Conservation (phyloP, 345 rosid species). For the Clarkia xantiana region DNA sequence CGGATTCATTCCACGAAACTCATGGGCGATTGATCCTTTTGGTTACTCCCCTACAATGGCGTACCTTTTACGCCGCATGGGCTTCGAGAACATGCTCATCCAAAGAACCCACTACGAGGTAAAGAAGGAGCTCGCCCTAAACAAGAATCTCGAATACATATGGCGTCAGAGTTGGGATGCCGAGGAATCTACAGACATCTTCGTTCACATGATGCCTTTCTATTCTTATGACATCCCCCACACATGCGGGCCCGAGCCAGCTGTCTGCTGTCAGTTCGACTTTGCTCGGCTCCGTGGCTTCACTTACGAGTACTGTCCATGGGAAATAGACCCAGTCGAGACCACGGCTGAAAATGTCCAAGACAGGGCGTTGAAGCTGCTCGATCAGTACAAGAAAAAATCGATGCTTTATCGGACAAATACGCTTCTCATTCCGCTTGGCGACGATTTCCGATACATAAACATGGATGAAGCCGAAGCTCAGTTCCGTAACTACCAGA, state of each 20-base stretch:
- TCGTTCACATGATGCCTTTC: constrained; percentile 99
- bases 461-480: constrained; percentile 82
- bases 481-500: constrained; percentile 87
- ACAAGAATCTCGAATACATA: constrained; percentile 73
- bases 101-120: constrained; percentile 98
- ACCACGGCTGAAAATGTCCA: constrained; percentile 65
- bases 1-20: constrained; percentile 82
- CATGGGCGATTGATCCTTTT: constrained; percentile 98
- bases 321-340: constrained; percentile 69
- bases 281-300: constrained; percentile 63
- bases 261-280: constrained; percentile 94
- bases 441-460: constrained; percentile 89
- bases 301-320: constrained; percentile 66
- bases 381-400: constrained; percentile 95
- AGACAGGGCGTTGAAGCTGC: constrained; percentile 67
- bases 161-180: constrained; percentile 99
- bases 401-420: constrained; percentile 74
- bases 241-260: constrained; percentile 99
- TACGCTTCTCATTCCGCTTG: constrained; percentile 91
- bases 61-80: constrained; percentile 93
- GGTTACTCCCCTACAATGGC: constrained; percentile 99
- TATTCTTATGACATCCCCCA: constrained; percentile 96
- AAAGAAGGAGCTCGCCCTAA: constrained; percentile 87
- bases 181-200: constrained; percentile 82
- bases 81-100: constrained; percentile 96